Percentiles rank a stretch among this genome's conserved stretches.
Evolutionary conservation across 441 rosid species (phyloP).

Genomic region (Jatropha multifida): DNA sequence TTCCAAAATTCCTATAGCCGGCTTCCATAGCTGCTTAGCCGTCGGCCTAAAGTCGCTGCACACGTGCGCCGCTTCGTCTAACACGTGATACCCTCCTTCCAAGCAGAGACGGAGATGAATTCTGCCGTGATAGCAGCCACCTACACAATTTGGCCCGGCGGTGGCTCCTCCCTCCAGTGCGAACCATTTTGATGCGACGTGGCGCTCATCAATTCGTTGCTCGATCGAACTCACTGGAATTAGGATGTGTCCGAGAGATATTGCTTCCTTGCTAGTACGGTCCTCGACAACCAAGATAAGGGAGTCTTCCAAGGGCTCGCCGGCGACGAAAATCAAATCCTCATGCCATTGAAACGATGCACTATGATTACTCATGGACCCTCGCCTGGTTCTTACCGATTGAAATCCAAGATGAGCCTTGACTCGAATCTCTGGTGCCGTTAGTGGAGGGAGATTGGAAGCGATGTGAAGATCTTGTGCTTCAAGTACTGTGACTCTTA

Average conservation of each 20-base stretch:
- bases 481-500: slow-evolving; percentile 75
- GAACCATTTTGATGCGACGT: slow-evolving; percentile 69
- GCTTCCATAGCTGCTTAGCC: slow-evolving; percentile 96
- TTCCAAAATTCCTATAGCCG: slow-evolving; percentile 80
- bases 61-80: slow-evolving; percentile 95
- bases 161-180: slow-evolving; percentile 44
- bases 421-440: slow-evolving; percentile 80
- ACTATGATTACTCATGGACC: slow-evolving; percentile 60
- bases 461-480: slow-evolving; percentile 82
- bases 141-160: slow-evolving; percentile 27
- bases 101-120: slow-evolving; percentile 68
- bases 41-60: slow-evolving; percentile 97
- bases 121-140: slow-evolving; percentile 58
- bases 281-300: slow-evolving; percentile 69
- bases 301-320: slow-evolving; percentile 88
- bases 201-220: slow-evolving; percentile 77
- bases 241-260: slow-evolving; percentile 48
- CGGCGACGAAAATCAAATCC: slow-evolving; percentile 78
- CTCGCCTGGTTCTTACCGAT: slow-evolving; percentile 68
- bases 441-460: slow-evolving; percentile 74
- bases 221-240: slow-evolving; percentile 71
- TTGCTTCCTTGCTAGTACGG: slow-evolving; percentile 52
- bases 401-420: slow-evolving; percentile 83
- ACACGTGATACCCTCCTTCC: slow-evolving; percentile 98
- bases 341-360: slow-evolving; percentile 85